A percentile compares a stretch with the other conserved stretches of the same genome.
phyloP scores from a whole-genome alignment of 2,329 filamentous ascomycete genomes.

The Microdochium bolleyi region DNA sequence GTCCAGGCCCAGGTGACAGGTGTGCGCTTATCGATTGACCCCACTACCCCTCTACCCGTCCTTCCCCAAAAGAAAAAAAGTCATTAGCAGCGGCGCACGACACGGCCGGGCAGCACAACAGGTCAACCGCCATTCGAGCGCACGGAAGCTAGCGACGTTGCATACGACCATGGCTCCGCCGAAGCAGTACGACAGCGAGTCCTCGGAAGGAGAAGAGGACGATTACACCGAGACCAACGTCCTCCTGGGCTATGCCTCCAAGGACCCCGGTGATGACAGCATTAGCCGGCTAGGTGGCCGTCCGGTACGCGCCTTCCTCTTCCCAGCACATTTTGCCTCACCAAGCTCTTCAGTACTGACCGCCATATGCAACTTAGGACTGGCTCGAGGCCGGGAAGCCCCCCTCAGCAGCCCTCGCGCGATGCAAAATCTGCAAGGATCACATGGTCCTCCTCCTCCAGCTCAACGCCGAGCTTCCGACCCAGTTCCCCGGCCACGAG shows the following conservation, averaged over 20 bases:
- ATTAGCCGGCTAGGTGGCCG: conserved; percentile 83
- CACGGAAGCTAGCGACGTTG: too few relatives aligned
- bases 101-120: too few relatives aligned
- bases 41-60: not conserved
- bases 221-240: conserved; percentile 77
- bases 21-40: not conserved
- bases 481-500: conserved; percentile 79
- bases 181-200: conserved; percentile 70
- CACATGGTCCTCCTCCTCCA: conserved; percentile 82
- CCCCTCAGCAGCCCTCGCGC: conserved; percentile 69
- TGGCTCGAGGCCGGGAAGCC: conserved; percentile 71
- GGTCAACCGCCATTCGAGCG: too few relatives aligned
- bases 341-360: conserved; percentile 9
- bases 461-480: conserved; percentile 82
- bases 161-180: conserved; percentile 48
- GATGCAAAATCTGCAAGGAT: conserved; percentile 81
- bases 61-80: not conserved
- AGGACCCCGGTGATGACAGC: conserved; percentile 69
- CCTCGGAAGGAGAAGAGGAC: conserved; percentile 60
- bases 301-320: conserved; percentile 53
- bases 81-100: conserved; percentile 37
- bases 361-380: conserved; percentile 41
- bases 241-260: conserved; percentile 80
- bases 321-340: not conserved
- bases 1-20: not conserved